Evolutionary conservation across 129 eudicot genomes (phyloP).

Genomic region (Pseudognaphalium luteoalbum): DNA sequence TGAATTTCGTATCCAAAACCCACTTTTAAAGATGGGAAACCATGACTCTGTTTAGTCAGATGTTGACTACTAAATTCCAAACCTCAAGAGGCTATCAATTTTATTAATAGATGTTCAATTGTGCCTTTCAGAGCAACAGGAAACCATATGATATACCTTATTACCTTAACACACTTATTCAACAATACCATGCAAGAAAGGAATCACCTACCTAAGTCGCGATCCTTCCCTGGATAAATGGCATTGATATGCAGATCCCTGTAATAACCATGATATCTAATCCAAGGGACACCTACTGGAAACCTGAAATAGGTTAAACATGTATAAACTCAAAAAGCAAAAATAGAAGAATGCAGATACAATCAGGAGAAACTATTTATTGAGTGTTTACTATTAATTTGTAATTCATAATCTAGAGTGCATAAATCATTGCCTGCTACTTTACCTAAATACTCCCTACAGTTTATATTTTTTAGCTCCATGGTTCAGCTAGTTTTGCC

Average conservation of each 20-base stretch:
- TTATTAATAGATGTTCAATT: background rate
- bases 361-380: background rate
- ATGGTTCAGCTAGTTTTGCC: too few species aligned
- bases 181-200: conserved; percentile 3
- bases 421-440: too few species aligned
- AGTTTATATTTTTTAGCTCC: too few species aligned
- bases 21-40: background rate
- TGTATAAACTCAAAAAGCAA: background rate
- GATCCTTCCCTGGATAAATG: conserved; percentile 80
- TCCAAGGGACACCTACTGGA: conserved; percentile 68
- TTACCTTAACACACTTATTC: background rate
- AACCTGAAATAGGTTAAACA: conserved; percentile 49
- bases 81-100: background rate
- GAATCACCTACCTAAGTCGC: conserved; percentile 47
- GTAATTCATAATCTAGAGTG: too few species aligned
- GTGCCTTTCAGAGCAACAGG: background rate
- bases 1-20: background rate
- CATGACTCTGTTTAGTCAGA: conserved; percentile 14
- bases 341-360: background rate
- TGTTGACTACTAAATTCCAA: conserved; percentile 12
- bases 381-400: too few species aligned
- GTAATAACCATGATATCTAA: conserved; percentile 55
- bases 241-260: conserved; percentile 51
- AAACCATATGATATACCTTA: background rate
- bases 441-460: too few species aligned